Conservation (phyloP, 257 asterid genomes). For the Scutellaria minor region DNA sequence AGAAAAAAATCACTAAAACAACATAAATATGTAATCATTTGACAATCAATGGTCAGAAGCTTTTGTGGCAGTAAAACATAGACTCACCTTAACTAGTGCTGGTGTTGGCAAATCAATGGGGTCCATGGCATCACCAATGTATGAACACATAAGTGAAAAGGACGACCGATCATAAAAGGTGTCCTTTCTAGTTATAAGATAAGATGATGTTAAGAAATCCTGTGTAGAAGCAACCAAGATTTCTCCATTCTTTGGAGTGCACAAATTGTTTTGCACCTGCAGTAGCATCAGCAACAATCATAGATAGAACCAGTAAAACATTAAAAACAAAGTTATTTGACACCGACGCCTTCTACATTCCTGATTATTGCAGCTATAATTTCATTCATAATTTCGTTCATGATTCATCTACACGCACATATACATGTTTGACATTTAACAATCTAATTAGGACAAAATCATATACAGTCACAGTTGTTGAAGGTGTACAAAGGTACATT, state of each 20-base stretch:
- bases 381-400: neutral
- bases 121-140: constrained; percentile 91
- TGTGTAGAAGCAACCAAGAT: constrained; percentile 99
- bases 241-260: constrained; percentile 99
- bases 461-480: too few relatives aligned
- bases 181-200: constrained; percentile 93
- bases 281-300: constrained; percentile 40
- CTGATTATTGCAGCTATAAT: neutral
- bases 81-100: constrained; percentile 75
- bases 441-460: neutral
- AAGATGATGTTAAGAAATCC: constrained; percentile 96
- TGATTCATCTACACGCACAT: neutral
- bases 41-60: constrained; percentile 12
- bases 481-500: too few relatives aligned
- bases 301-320: constrained; percentile 1
- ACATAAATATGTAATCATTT: neutral
- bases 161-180: constrained; percentile 93
- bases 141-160: constrained; percentile 86
- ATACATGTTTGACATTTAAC: neutral
- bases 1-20: neutral
- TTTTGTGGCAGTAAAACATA: constrained; percentile 22
- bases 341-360: constrained; percentile 9
- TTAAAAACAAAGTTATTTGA: constrained; percentile 22
- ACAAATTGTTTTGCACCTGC: constrained; percentile 98
- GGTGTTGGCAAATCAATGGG: constrained; percentile 92